phyloP scores from a whole-genome alignment of 345 rosid genomes.

The Populus simonii region DNA sequence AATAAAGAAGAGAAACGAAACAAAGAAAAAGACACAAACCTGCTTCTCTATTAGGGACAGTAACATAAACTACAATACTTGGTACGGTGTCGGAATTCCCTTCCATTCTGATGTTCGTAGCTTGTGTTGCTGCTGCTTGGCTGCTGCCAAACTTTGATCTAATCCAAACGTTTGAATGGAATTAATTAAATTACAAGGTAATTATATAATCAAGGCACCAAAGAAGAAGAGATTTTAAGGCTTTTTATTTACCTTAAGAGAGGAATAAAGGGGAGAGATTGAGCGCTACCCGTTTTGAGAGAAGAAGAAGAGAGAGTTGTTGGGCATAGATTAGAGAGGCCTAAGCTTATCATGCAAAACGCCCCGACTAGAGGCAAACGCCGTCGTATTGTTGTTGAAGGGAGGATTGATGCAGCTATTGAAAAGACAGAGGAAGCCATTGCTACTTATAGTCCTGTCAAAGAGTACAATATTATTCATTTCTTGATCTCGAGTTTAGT shows the following conservation, averaged over 20 bases:
- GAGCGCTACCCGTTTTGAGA: slow-evolving; percentile 51
- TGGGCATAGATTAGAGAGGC: slow-evolving; percentile 48
- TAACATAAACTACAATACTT: slow-evolving; percentile 79
- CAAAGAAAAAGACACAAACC: slow-evolving; percentile 33
- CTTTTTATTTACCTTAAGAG: slow-evolving; percentile 43
- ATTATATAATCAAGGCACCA: background rate
- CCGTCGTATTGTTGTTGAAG: slow-evolving; percentile 14
- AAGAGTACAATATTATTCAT: background rate
- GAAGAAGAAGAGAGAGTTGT: slow-evolving; percentile 23
- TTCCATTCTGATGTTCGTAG: slow-evolving; percentile 54
- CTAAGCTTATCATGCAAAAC: slow-evolving; percentile 64
- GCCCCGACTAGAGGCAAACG: slow-evolving; percentile 59
- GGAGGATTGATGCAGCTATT: background rate
- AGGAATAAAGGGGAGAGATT: slow-evolving; percentile 49
- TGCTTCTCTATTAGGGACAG: slow-evolving; percentile 85
- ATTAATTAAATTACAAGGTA: background rate
- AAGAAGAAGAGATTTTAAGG: background rate
- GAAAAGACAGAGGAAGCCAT: background rate
- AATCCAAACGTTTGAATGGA: background rate
- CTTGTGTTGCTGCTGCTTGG: slow-evolving; percentile 17
- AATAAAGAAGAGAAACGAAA: too few species aligned
- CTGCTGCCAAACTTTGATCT: slow-evolving; percentile 56
- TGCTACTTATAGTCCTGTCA: background rate
- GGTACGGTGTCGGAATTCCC: slow-evolving; percentile 55
- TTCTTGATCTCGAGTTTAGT: background rate